Evolutionary conservation across 192 early-diverging fungal genomes (phyloP), one percentile per base, ranked within the genome.

Genomic region (Coemansia sp.): DNA sequence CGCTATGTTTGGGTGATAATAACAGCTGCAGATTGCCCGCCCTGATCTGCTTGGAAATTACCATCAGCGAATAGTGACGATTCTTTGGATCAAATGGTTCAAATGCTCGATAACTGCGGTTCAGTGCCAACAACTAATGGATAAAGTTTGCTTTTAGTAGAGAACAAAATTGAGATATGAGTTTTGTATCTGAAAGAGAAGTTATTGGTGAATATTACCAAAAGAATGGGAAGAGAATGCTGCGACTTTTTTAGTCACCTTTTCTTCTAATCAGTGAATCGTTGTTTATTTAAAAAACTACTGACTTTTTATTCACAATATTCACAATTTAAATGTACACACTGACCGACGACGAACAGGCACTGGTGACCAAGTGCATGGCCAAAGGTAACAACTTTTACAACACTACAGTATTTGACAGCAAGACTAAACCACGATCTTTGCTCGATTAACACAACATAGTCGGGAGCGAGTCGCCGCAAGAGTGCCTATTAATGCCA

Each of bases 401-500:
- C 41, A 43, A 43, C 11, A 15, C 11, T 43, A 15, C 9, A 3
- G 41, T n/a, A 43, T 10, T n/a, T n/a, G 4, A 0, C 8, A 10
- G 15, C 41, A 43, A 11, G 12, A 43, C 41, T 43, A 43, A 43
- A 43, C 41, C 32, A 32, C 32, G 32, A 32, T 32, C 32, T 32
- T 6, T 32, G 32, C 32, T 32, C 5, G 32, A 32, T 7, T 5
- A 32, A 32, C 32, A 32, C 41, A 22, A 22, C 59, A 47, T 65
- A 65, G 59, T 65, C 29, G 67, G 67, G n/a, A 64, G 66, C 35
- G 61, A 63, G 17, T 53, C 66, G 10, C 19, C 58, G 15, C 5
- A 41, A 47, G 64, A 73, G n/a, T 79, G 76, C n/a, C 57, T 79
- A 53, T 62, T 70, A 3, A 21, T 73, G 39, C 71, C 71, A 6